Base-by-base conservation (phyloP, 768 basidiomycete genomes). In the Boletus rex-veris region DNA sequence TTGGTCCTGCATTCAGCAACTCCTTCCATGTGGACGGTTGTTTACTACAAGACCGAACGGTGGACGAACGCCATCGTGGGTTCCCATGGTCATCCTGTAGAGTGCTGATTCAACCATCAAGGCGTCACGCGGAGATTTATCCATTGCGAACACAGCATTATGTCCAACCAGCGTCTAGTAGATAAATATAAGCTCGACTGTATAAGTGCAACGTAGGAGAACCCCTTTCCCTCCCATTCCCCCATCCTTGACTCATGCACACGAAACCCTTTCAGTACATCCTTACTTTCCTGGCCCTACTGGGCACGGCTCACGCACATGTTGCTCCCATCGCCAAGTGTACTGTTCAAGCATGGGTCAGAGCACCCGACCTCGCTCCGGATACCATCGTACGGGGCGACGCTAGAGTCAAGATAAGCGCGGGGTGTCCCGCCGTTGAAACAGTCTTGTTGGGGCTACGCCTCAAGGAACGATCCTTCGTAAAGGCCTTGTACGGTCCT, bases 381-480 rank as follows among this genome's bases (percentile, higher is more conserved):
- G 46, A 38, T 1, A 24, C 50, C 11, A 35, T 63, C 19, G 14
- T 64, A 15, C 45, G 33, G 3, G 62, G 62, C 2, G 58, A 53
- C n/a, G 44, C 53, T 4, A 53, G 61, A 36, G 41, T 63, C 24
- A 59, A 54, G 47, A 49, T 63, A 54, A 59, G 54, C 19, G 50
- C 54, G 0, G 61, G 15, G 36, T 59, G 54, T 31, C 61, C 61
- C 21, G 26, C 30, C 5, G 8, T 60, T 35, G 41, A 57, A 7
- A 19, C 12, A 7, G 43, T 53, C 31, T 48, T 26, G 16, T 28
- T 64, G 37, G 52, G 60, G 9, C 26, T 63, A 16, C 53, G 54
- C 24, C 50, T 65, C 55, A 59, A 59, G 41, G 36, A 77, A 51
- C 39, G 53, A 26, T 62, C 60, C 3, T 47, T 62, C 31, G 24